Conservation (phyloP, 108 stramenopile genomes). For the Chaetoceros muelleri region DNA sequence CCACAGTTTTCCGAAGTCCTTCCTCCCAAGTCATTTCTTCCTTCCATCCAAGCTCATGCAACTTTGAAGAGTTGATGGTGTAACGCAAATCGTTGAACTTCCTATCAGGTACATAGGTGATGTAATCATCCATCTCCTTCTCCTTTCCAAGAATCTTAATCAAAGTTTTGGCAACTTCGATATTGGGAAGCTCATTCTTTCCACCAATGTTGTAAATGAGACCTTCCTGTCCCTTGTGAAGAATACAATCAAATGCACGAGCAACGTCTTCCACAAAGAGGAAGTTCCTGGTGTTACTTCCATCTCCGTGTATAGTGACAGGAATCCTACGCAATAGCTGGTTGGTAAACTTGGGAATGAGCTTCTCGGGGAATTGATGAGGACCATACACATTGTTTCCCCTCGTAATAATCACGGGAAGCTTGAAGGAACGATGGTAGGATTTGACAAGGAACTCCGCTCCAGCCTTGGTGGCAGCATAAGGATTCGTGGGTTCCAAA, state of each 20-base stretch:
- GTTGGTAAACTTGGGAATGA: conserved; percentile 99
- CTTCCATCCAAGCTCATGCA: conserved; percentile 85
- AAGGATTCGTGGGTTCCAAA: conserved; percentile 96
- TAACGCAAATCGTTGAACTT: conserved; percentile 98
- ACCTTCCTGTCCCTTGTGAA: conserved; percentile 88
- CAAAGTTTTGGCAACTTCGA: conserved; percentile 78
- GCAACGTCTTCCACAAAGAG: conserved; percentile 97
- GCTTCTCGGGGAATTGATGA: conserved; percentile 98
- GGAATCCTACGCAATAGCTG: conserved; percentile 81
- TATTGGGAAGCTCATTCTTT: conserved; percentile 81
- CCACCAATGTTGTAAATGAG: conserved; percentile 98
- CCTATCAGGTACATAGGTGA: conserved; percentile 90
- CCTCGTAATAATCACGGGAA: conserved; percentile 92
- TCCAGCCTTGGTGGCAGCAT: conserved; percentile 98
- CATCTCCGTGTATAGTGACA: conserved; percentile 96
- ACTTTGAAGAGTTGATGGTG: conserved; percentile 87
- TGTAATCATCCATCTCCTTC: conserved; percentile 48
- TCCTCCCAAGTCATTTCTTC: conserved; percentile 95
- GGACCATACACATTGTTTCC: conserved; percentile 99
- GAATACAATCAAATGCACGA: conserved; percentile 88
- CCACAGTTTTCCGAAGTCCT: conserved; percentile 85
- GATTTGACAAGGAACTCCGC: conserved; percentile 97
- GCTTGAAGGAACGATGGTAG: conserved; percentile 86
- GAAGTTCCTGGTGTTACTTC: conserved; percentile 94
- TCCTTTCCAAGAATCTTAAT: conserved; percentile 72